A percentile compares a stretch with the other conserved stretches of the same genome.
Evolutionary conservation across 2,329 filamentous ascomycete genomes (phyloP).

Genomic region (Aspergillus niger): DNA sequence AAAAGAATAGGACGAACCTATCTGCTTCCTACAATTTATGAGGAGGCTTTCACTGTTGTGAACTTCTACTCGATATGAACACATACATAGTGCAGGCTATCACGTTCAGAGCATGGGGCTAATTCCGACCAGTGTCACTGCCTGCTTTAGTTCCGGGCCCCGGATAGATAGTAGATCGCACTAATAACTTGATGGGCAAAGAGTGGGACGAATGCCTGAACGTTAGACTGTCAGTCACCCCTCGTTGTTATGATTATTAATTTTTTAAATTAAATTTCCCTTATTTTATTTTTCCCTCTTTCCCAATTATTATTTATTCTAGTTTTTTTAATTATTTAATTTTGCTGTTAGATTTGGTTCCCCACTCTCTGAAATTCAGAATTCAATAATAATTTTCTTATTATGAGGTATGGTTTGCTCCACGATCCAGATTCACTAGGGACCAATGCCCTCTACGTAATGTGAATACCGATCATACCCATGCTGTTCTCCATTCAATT

Average conservation of each 20-base stretch:
- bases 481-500: background rate
- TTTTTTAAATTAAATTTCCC: background rate
- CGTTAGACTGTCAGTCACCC: constrained; percentile 5
- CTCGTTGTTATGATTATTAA: background rate
- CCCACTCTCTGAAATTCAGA: background rate
- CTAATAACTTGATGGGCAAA: constrained; percentile 1
- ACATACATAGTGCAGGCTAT: background rate
- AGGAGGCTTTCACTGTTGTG: background rate
- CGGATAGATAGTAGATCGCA: constrained; percentile 4
- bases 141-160: background rate
- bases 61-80: background rate
- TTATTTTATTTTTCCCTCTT: background rate
- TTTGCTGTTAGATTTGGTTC: background rate
- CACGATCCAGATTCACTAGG: background rate
- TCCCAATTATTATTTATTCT: background rate
- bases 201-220: constrained; percentile 3
- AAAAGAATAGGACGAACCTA: background rate
- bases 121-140: background rate
- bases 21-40: background rate
- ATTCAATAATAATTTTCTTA: background rate
- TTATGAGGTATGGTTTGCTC: background rate
- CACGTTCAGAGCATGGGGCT: background rate
- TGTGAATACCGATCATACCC: constrained; percentile 4
- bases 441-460: background rate
- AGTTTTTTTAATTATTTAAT: background rate